A percentile compares a stretch with the other conserved stretches of the same genome.
Conservation (phyloP, 495 filamentous ascomycete species). For the Neurospora sp. region DNA sequence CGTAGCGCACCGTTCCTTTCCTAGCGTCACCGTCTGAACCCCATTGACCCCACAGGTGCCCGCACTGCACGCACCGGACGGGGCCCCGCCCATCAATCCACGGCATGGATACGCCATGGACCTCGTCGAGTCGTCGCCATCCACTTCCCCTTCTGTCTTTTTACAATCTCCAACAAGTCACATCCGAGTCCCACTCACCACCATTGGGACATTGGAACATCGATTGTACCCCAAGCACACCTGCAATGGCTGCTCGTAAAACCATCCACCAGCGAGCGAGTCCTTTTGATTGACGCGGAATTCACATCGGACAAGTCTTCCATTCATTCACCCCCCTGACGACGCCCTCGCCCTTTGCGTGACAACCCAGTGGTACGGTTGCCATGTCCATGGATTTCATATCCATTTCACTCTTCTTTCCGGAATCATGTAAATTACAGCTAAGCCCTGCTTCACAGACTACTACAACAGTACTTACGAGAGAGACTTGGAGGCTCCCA, state of each 20-base stretch:
- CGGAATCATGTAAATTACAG: neutral
- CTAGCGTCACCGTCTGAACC: neutral
- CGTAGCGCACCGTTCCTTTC: neutral
- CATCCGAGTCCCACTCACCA: neutral
- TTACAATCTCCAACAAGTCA: neutral
- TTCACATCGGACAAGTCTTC: neutral
- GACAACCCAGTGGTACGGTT: neutral
- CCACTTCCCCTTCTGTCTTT: neutral
- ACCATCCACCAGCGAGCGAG: neutral
- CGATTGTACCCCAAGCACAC: neutral
- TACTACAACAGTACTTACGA: neutral
- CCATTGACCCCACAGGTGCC: neutral
- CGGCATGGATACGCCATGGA: neutral
- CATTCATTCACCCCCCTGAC: neutral
- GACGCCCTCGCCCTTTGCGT: neutral
- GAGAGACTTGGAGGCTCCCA: neutral
- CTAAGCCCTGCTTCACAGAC: neutral
- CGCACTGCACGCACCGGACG: neutral
- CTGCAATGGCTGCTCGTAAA: neutral
- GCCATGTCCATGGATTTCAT: neutral
- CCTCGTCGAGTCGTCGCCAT: neutral
- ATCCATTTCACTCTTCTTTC: neutral
- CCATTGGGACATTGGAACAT: neutral
- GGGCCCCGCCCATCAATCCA: neutral
- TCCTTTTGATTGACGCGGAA: neutral